Evolutionary conservation across 768 basidiomycete genomes (phyloP), one percentile per base, ranked within the genome.

Genomic region (Leccinum arenicola): DNA sequence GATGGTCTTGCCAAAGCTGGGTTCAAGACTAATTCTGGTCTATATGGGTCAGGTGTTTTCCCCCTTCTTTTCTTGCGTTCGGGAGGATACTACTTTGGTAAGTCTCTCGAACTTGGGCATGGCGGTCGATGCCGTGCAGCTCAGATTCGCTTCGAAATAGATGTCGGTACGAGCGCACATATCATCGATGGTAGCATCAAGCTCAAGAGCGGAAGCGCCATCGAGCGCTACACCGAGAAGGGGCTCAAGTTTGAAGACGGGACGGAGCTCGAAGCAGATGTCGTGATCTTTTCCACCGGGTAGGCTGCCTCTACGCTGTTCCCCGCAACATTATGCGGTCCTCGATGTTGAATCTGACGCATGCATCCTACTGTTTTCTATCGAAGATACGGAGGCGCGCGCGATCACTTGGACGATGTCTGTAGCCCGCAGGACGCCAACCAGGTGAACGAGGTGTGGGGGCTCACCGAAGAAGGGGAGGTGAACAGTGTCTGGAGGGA

Each of bases 401-500:
- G 73, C 21, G 72, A 75, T 12, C 71, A 75, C 23, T 67, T 83
- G 52, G 73, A 71, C 40, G 69, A 73, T 0, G 68, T 86, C 5
- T 78, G 82, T 47, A 83, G 80, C 1, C 73, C 79, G 10, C 73
- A 80, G 35, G 65, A 83, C 2, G 77, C 75, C 0, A 67, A 76
- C 55, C 74, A 78, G 67, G 74, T 86, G 58, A 76, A 78, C 35
- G 72, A 74, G 14, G 70, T 89, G 15, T 84, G 88, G 89, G 84
- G 86, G 17, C 57, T 87, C 50, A 78, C 86, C 61, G 73, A 77
- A 19, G 85, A 91, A 73, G 85, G 87, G 0, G 87, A 89, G 66
- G 66, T 84, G 25, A 71, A 77, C 1, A 77, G 81, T 2, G 64
- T 66, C 21, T 75, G 71, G 70, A 67, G 68, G 52, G 58, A 71